Evolutionary conservation across 1,284 basidiomycete genomes (phyloP), one percentile per base, ranked within the genome.

Genomic region (Phenoliferia sp.): DNA sequence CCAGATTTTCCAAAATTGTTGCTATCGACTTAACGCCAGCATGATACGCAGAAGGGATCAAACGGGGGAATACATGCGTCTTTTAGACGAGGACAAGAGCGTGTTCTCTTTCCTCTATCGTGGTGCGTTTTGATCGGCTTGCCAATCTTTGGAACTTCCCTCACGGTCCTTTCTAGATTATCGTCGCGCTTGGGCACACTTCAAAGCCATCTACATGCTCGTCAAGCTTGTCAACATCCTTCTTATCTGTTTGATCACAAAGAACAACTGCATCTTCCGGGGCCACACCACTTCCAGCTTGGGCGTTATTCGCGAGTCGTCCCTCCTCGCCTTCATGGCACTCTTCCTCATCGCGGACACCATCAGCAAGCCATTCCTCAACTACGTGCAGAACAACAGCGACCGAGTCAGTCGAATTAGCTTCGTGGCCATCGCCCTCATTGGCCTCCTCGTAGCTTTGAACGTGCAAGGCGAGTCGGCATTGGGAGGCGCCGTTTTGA

Each of bases 261-360:
- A 77, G 66, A 80, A 90, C 76, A 92, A 90, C 76, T 92, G 90
- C 76, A 77, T 89, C 5, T 89, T 90, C 74, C 86, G 87, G 44
- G 80, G 81, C 29, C 79, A 83, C 44, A 78, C 83, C 31, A 81
- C 84, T 12, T 79, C 80, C 10, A 79, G 78, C n/a, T 81, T 90
- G 64, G 79, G 83, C 16, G 78, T 89, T 34, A 80, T 85, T 59
- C 86, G 89, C 17, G 88, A 91, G 75, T 80, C 64, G 22, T 64
- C 63, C 7, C 64, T 84, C 33, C 76, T 90, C 26, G 73, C 82
- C 19, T 82, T 85, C 34, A 87, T 86, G 74, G 73, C 85, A 16
- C 78, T 82, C 16, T 88, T 90, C 72, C 68, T 88, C 75, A 76
- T 82, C 87, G 88, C 68, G 56, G 87, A 83, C 5, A 12, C 29